A percentile compares a stretch with the other conserved stretches of the same genome.
phyloP scores from a whole-genome alignment of 805 yeast genomes.

The Candida qinlingensis region DNA sequence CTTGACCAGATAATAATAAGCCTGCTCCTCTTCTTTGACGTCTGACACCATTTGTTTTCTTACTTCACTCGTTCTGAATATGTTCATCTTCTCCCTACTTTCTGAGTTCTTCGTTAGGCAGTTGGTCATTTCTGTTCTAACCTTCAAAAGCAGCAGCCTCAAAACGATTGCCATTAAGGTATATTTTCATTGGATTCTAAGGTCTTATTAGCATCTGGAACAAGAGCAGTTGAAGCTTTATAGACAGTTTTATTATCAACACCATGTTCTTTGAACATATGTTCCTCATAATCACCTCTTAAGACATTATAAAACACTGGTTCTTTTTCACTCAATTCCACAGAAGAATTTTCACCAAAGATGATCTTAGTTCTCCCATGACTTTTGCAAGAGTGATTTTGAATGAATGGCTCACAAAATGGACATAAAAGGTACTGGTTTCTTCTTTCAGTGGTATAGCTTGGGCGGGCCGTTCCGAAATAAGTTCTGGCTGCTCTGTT shows the following conservation, averaged over 20 bases:
- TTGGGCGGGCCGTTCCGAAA: too few species aligned
- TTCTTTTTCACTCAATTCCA: not conserved
- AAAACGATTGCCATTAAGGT: too few species aligned
- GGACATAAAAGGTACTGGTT: not conserved
- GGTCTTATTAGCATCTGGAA: too few species aligned
- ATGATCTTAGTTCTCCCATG: too few species aligned
- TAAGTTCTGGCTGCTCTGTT: too few species aligned
- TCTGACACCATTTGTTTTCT: too few species aligned
- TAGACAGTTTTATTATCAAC: not conserved
- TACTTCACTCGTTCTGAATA: not conserved
- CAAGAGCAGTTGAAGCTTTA: not conserved
- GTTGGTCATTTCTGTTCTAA: not conserved
- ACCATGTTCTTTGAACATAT: not conserved
- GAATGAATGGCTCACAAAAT: not conserved
- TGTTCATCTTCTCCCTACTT: not conserved
- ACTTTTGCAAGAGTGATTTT: not conserved
- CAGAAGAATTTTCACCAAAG: too few species aligned
- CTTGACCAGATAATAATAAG: too few species aligned
- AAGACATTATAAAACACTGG: not conserved
- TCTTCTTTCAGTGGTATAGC: too few species aligned
- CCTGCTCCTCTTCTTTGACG: too few species aligned
- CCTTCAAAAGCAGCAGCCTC: too few species aligned
- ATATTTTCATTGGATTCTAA: too few species aligned
- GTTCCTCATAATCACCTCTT: not conserved
- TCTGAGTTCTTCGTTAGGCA: not conserved